A percentile compares a stretch with the other conserved stretches of the same genome.
Evolutionary conservation across 2,329 filamentous ascomycete species (phyloP).

Genomic region (Arthrobotrys conoides): DNA sequence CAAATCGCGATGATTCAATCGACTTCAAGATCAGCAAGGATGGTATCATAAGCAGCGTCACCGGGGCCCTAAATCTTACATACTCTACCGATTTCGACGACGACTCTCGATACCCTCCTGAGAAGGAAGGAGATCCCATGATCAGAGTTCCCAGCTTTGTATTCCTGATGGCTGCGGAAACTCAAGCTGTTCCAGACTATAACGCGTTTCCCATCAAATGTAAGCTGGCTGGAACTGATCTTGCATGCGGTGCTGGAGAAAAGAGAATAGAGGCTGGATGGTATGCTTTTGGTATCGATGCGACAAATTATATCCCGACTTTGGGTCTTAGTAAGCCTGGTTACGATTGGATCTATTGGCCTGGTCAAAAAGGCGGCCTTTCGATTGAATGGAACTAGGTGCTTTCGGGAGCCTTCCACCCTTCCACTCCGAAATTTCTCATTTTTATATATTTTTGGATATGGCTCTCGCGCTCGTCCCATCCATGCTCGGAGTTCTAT

Average conservation of each 20-base stretch:
- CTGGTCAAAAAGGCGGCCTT: neutral
- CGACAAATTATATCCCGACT: slow-evolving; percentile 7
- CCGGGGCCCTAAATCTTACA: neutral
- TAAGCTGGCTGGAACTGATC: neutral
- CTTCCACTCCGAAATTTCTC: neutral
- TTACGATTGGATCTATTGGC: slow-evolving; percentile 16
- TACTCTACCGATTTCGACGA: slow-evolving; percentile 9
- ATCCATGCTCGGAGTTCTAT: neutral
- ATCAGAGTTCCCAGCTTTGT: slow-evolving; percentile 8
- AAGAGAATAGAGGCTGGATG: neutral
- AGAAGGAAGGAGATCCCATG: neutral
- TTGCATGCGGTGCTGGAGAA: neutral
- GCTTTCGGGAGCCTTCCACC: neutral
- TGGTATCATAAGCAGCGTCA: neutral
- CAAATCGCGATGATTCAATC: neutral
- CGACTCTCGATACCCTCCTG: neutral
- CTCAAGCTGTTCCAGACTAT: slow-evolving; percentile 2
- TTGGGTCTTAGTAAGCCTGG: slow-evolving; percentile 1
- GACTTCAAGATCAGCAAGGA: slow-evolving; percentile 15
- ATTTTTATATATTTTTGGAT: neutral
- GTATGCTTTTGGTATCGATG: slow-evolving; percentile 25
- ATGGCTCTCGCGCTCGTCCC: neutral
- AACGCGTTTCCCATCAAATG: neutral
- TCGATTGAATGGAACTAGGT: neutral
- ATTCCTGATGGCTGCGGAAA: neutral